These are phyloP conservation scores for Salicornia ramosissima DNA, from an alignment of 148 eudicot species.

Conservation along the genomic window DNA sequence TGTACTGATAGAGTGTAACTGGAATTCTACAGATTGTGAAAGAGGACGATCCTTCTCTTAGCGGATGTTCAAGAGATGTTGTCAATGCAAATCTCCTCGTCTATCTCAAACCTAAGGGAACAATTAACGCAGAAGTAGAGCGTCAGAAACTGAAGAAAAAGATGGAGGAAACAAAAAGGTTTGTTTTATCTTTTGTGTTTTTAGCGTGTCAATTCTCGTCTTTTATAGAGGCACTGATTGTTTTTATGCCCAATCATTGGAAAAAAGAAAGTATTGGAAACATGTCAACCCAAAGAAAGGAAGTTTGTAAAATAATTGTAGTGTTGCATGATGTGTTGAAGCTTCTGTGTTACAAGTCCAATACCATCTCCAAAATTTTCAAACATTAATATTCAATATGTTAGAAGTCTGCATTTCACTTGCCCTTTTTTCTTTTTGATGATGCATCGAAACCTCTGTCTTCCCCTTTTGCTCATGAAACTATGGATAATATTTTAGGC, in stretches of 20 bases:
- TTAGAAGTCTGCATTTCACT: too few relatives aligned
- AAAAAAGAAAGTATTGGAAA: too few relatives aligned
- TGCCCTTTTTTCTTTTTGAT: too few relatives aligned
- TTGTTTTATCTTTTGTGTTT: constrained; percentile 13
- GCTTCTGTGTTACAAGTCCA: not conserved
- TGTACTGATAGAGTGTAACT: not conserved
- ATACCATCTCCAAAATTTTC: not conserved
- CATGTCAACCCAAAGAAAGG: too few relatives aligned
- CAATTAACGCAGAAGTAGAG: constrained; percentile 62
- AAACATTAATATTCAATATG: not conserved
- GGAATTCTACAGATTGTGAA: constrained; percentile 43
- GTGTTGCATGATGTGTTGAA: not conserved
- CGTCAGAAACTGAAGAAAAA: constrained; percentile 61
- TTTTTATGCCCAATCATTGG: not conserved
- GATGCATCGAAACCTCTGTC: too few relatives aligned
- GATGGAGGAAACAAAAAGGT: constrained; percentile 70
- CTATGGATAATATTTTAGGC: constrained; percentile 37
- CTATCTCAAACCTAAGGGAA: constrained; percentile 53
- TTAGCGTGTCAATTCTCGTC: too few relatives aligned
- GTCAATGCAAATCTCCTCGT: constrained; percentile 70
- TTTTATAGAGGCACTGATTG: not conserved
- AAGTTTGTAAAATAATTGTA: not conserved
- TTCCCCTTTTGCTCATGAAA: not conserved
- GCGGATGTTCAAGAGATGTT: constrained; percentile 53
- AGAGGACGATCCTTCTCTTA: constrained; percentile 56